A percentile compares a stretch with the other conserved stretches of the same genome.
phyloP scores from a whole-genome alignment of 2,329 filamentous ascomycete species.

The Neofusicoccum cordaticola region DNA sequence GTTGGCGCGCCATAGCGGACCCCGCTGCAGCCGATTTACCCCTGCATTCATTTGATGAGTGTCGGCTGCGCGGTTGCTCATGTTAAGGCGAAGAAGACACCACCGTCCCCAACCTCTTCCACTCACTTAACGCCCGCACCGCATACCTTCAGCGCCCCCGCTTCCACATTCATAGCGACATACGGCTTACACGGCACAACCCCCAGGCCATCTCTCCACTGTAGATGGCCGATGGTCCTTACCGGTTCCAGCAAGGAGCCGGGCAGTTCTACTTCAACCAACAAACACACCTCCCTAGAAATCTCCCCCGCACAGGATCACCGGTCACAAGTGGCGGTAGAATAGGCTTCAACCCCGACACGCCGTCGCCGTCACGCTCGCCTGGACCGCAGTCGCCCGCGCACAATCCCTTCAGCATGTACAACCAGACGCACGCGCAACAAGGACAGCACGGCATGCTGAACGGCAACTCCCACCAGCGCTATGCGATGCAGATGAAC shows the following conservation, averaged over 20 bases:
- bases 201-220: conserved; percentile 25
- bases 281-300: conserved; percentile 43
- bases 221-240: conserved; percentile 69
- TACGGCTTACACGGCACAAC: conserved; percentile 8
- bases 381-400: conserved; percentile 52
- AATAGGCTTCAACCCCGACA: conserved; percentile 48
- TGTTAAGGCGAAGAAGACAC: conserved; percentile 50
- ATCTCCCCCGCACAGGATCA: conserved; percentile 47
- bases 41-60: conserved; percentile 18
- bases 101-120: conserved; percentile 42
- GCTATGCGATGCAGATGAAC: conserved; percentile 53
- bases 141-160: conserved; percentile 23
- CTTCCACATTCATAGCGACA: conserved; percentile 16
- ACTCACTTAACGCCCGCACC: conserved; percentile 37
- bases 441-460: conserved; percentile 73
- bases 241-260: conserved; percentile 61
- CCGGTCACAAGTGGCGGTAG: conserved; percentile 42
- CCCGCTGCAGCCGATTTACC: conserved; percentile 1
- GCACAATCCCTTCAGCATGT: conserved; percentile 60
- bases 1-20: conserved; percentile 11
- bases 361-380: conserved; percentile 58
- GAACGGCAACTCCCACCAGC: conserved; percentile 66
- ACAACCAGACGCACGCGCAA: conserved; percentile 63
- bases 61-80: conserved; percentile 27
- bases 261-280: conserved; percentile 58